Evolutionary conservation across 2,329 filamentous ascomycete genomes (phyloP), one percentile per base, ranked within the genome.

Genomic region (Aspergillus sojae): DNA sequence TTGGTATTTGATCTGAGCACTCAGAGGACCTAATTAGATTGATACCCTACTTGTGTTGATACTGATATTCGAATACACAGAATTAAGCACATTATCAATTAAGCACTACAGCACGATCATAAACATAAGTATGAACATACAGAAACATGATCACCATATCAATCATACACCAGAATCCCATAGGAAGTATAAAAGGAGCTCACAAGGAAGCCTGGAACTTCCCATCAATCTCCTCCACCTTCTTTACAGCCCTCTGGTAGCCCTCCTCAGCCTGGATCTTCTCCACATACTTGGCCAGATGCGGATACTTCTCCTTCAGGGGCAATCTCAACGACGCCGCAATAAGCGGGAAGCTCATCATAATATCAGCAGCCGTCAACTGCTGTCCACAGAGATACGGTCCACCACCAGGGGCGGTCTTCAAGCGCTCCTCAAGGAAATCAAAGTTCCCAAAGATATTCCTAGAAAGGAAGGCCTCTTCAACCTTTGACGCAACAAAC

Each of bases 401-500:
- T 1, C 75, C 75, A 26, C 74, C 73, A 0, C 70, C 74, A 0
- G 81, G 81, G 0, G 80, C 76, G 12, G 80, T 77, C 56, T 76
- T 74, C 50, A 83, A 69, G 62, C 81, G 80, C n/a, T 70, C 66
- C 62, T 84, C 82, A 4, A 84, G 69, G 67, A 83, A 83, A 5
- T 73, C 69, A 58, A 82, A 78, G 52, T 83, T 77, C 6, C 74
- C 72, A 12, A 76, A 71, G 19, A 82, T 68, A 46, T 82, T 81
- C 23, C 75, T 76, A 5, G 71, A 66, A 19, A 83, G 66, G 65
- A 78, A 83, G 5, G 70, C 69, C 5, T 75, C 67, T 50, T 81
- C 76, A 21, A 83, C 73, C 57, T 77, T 77, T 41, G 76, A 74
- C 9, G 85, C 85, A 23, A 91, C 83, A 6, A 80, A 77, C 5